Evolutionary conservation across 140 eudicot genomes (phyloP).

Genomic region (Senecio squalidus): DNA sequence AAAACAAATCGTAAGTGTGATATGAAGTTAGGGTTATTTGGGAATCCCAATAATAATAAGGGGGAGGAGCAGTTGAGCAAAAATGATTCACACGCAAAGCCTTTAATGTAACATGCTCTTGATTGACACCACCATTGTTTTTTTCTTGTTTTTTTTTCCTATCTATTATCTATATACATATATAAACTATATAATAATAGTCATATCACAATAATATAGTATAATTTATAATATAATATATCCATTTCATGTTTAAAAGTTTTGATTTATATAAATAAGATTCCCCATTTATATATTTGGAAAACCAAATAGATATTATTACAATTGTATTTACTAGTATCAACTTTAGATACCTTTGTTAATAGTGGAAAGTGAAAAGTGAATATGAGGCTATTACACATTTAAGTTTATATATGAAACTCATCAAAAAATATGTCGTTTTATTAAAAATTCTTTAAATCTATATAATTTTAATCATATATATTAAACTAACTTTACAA

Average conservation of each 20-base stretch:
- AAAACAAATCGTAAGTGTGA: no score
- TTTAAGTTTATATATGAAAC: no score
- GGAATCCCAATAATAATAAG: slow-evolving; percentile 8
- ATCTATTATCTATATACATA: neutral
- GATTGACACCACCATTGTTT: slow-evolving; percentile 9
- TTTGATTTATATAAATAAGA: neutral
- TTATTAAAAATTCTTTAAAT: no score
- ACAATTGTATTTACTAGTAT: neutral
- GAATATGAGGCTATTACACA: no score
- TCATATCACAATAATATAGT: neutral
- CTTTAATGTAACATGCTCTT: slow-evolving; percentile 22
- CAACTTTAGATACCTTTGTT: no score
- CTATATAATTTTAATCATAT: no score
- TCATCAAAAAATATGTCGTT: no score
- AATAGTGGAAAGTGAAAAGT: no score
- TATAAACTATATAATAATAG: neutral
- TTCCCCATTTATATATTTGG: neutral
- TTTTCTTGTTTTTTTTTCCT: neutral
- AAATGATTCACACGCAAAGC: slow-evolving; percentile 16
- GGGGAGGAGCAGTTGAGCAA: slow-evolving; percentile 9
- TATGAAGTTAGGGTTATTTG: no score
- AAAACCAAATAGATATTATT: neutral
- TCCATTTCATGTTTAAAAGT: neutral
- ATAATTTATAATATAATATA: no score
- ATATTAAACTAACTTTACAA: no score